These are phyloP conservation scores for Cyberlindnera petersonii DNA, from an alignment of 805 yeast genomes.

Conservation along the genomic window DNA sequence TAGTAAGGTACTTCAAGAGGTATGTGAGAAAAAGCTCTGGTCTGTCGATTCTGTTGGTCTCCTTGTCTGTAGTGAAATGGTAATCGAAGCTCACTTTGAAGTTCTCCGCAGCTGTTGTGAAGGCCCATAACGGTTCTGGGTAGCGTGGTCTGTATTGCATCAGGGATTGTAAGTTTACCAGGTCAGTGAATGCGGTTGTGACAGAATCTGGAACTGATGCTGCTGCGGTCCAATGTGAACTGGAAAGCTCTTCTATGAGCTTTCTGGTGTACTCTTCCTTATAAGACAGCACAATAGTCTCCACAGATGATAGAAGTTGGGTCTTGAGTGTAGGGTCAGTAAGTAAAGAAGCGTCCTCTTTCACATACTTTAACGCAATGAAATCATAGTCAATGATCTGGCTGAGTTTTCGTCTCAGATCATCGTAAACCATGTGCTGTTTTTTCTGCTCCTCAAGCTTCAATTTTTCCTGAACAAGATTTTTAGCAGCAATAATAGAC, in stretches of 20 bases:
- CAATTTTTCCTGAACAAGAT: conserved; percentile 12
- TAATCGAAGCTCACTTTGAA: conserved; percentile 47
- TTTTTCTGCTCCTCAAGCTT: conserved; percentile 2
- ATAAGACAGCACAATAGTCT: conserved; percentile 9
- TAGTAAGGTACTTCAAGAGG: conserved; percentile 42
- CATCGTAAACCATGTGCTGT: conserved; percentile 8
- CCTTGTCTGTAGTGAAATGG: conserved; percentile 45
- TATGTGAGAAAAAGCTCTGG: conserved; percentile 53
- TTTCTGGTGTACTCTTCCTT: conserved; percentile 8
- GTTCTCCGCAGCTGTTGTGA: conserved; percentile 42
- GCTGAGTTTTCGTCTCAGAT: conserved; percentile 8
- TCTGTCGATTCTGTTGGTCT: conserved; percentile 42
- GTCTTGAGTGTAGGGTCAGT: conserved; percentile 1
- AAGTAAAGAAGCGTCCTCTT: conserved; percentile 2
- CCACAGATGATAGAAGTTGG: conserved; percentile 5
- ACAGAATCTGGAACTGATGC: conserved; percentile 1
- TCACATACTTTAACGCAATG: conserved; percentile 10
- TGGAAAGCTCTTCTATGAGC: conserved; percentile 12
- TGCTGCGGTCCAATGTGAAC: conserved; percentile 20
- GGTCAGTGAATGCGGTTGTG: conserved; percentile 7
- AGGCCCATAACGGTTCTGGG: conserved; percentile 49
- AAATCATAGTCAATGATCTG: conserved; percentile 15
- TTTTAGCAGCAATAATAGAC: conserved; percentile 16
- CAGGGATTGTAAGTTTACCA: conserved; percentile 20
- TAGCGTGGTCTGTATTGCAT: conserved; percentile 15